These are phyloP conservation scores for Clavariopsis aquatica DNA, from an alignment of 495 filamentous ascomycete genomes.

Conservation along the genomic window DNA sequence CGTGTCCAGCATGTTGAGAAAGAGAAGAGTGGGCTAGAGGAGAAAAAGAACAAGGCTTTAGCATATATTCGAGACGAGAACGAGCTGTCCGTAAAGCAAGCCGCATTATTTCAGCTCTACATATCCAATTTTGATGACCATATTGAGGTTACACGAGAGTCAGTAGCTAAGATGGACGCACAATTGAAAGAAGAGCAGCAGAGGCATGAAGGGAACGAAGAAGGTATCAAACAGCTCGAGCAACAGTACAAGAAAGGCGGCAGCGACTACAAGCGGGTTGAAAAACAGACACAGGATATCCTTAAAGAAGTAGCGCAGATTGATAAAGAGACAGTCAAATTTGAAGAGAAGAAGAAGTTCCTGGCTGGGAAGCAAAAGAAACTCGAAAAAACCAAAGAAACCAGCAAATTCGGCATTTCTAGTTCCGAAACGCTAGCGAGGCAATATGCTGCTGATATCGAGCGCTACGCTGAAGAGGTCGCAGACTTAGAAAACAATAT, in stretches of 20 bases:
- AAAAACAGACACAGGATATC: conserved; percentile 76
- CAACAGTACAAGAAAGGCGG: conserved; percentile 78
- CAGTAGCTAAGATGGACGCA: conserved; percentile 84
- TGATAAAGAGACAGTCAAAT: conserved; percentile 94
- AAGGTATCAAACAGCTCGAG: conserved; percentile 85
- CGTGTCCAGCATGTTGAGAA: conserved; percentile 98
- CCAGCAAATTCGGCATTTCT: conserved; percentile 64
- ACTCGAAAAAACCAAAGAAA: conserved; percentile 81
- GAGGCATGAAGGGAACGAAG: conserved; percentile 87
- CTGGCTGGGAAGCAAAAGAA: conserved; percentile 87
- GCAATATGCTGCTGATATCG: conserved; percentile 74
- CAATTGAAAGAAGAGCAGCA: conserved; percentile 85
- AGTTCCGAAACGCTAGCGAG: conserved; percentile 77
- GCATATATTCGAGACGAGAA: conserved; percentile 90
- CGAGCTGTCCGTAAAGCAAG: conserved; percentile 84
- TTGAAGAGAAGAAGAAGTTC: conserved; percentile 97
- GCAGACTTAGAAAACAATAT: conserved; percentile 70
- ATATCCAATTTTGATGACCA: conserved; percentile 85
- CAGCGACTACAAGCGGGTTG: conserved; percentile 79
- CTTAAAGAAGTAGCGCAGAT: conserved; percentile 87
- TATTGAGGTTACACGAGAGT: conserved; percentile 83
- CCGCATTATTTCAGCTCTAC: conserved; percentile 86
- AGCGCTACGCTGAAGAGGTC: conserved; percentile 71
- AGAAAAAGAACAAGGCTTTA: conserved; percentile 93
- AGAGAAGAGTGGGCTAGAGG: conserved; percentile 85